These are phyloP conservation scores for Sporopachydermia quercuum DNA, from an alignment of 805 yeast species.

Conservation along the genomic window DNA sequence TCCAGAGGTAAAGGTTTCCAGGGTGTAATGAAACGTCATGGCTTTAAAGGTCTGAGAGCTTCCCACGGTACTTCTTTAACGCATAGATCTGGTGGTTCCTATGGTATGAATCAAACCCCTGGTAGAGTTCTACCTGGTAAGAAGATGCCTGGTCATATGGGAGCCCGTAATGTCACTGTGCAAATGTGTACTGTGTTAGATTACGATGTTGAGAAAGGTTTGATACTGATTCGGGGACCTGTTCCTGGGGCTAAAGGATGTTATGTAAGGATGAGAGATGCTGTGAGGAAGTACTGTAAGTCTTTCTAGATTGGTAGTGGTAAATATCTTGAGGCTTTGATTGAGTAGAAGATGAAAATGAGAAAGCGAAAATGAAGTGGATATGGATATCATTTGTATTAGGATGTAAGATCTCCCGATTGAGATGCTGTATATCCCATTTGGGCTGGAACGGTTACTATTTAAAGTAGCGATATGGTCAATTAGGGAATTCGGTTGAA, in stretches of 20 bases:
- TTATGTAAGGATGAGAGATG: constrained; percentile 63
- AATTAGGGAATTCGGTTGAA: too few relatives aligned
- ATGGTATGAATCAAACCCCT: constrained; percentile 90
- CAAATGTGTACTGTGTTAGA: constrained; percentile 66
- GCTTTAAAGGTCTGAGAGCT: constrained; percentile 78
- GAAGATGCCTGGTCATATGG: constrained; percentile 98
- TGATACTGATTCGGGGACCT: constrained; percentile 73
- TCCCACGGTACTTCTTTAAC: constrained; percentile 91
- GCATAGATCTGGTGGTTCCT: constrained; percentile 95
- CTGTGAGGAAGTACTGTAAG: constrained; percentile 32
- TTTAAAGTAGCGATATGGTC: too few relatives aligned
- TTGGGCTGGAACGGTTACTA: background rate
- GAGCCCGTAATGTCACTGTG: constrained; percentile 56
- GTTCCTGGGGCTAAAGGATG: constrained; percentile 82
- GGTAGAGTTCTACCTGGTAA: constrained; percentile 94
- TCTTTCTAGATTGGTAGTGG: constrained; percentile 3
- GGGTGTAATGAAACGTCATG: constrained; percentile 95
- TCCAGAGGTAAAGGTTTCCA: constrained; percentile 94
- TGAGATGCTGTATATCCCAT: background rate
- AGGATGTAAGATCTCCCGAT: background rate
- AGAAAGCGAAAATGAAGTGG: background rate
- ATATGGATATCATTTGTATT: background rate
- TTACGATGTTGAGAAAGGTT: constrained; percentile 69
- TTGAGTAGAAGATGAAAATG: background rate
- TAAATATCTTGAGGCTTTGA: background rate